Conservation (phyloP, 116 monocot genomes). For the Papilionanthe hybrid region DNA sequence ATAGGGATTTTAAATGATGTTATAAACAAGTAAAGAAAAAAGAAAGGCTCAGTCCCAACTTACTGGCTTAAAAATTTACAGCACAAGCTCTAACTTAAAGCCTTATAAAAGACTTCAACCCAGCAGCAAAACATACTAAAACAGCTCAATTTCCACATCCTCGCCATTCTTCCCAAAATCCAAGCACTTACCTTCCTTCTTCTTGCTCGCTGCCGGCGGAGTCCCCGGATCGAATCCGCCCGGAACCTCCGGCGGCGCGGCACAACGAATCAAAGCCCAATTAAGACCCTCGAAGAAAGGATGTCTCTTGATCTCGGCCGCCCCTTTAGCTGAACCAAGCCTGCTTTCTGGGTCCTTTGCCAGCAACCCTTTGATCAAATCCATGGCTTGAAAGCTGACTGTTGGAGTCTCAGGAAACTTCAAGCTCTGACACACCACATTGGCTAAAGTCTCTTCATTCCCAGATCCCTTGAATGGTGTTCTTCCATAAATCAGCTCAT, state of each 20-base stretch:
- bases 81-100: constrained; percentile 6
- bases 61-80: constrained; percentile 10
- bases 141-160: constrained; percentile 67
- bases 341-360: constrained; percentile 83
- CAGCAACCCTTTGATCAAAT: constrained; percentile 63
- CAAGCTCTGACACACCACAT: constrained; percentile 66
- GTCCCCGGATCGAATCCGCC: constrained; percentile 22
- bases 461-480: constrained; percentile 84
- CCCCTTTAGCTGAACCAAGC: constrained; percentile 70
- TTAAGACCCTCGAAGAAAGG: constrained; percentile 79
- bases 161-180: constrained; percentile 52
- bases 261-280: constrained; percentile 76
- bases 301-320: constrained; percentile 87
- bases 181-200: constrained; percentile 59
- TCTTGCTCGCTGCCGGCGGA: constrained; percentile 5
- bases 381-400: constrained; percentile 56
- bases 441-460: constrained; percentile 74
- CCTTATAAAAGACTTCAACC: neutral
- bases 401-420: constrained; percentile 57
- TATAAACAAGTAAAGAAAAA: neutral
- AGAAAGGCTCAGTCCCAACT: neutral
- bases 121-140: constrained; percentile 25
- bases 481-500: constrained; percentile 69
- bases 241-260: constrained; percentile 64
- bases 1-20: neutral